Evolutionary conservation across 257 asterid species (phyloP), one percentile per base, ranked within the genome.

Genomic region (Thymus quinquecostatus): DNA sequence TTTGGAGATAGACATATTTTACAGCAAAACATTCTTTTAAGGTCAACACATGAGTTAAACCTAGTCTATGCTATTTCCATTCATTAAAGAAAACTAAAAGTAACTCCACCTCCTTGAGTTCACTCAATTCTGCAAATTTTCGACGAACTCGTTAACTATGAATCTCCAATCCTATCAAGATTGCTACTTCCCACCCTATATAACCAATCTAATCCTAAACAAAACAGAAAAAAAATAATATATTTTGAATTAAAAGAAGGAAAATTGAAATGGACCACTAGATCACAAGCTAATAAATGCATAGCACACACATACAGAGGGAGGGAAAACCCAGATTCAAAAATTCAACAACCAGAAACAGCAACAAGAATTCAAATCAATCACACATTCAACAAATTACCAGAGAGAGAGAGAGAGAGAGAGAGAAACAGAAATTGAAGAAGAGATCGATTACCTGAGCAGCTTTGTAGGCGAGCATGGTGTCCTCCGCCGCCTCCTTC

Each of bases 401-500:
- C 21, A 34, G 2, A 34, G 3, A 34, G 2, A 36, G 4, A 1
- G 5, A 6, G 33, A 61, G 21, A 21, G 21, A 34, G 2, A 34
- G 3, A 34, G 2, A 36, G 4, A 1, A 36, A 6, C 34, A 61
- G 50, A 8, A 38, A 38, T 61, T n/a, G 29, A 41, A 36, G 66
- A 2, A n/a, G 14, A 40, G 30, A 3, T 6, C 9, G 6, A 2
- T 49, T 73, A 87, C 92, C 89, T 84, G 89, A 70, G 92, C 92
- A 43, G 83, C 85, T 76, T 81, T 87, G 73, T 87, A 87, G 38
- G 92, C 74, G 47, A 72, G 63, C 89, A 87, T 87, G 7, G 92
- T 87, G 40, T 82, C 86, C 74, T 84, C 89, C 11, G 92, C 89
- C 41, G 88, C 88, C 74, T 80, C 76, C 70, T 87, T 87, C n/a